Evolutionary conservation across 2,329 filamentous ascomycete genomes (phyloP).

Genomic region (Arachnopeziza araneosa): DNA sequence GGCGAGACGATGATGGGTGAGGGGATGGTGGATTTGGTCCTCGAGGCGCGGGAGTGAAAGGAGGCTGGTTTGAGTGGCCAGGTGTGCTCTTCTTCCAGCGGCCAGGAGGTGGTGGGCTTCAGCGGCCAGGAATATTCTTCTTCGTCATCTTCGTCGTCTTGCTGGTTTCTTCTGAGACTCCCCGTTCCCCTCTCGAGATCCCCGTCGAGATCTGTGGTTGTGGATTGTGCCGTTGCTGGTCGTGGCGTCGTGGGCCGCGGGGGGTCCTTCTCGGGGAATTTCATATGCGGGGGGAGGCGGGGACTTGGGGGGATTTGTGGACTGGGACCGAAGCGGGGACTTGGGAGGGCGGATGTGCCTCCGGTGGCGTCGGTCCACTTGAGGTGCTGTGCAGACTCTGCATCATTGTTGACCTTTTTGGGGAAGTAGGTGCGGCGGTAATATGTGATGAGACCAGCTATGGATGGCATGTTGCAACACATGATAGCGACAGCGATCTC

Average conservation of each 20-base stretch:
- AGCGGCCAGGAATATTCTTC: not conserved
- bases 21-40: not conserved
- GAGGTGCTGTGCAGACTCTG: not conserved
- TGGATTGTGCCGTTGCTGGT: not conserved
- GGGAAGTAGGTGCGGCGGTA: not conserved
- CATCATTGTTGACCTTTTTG: not conserved
- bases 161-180: not conserved
- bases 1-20: not conserved
- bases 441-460: constrained; percentile 2
- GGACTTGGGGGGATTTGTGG: not conserved
- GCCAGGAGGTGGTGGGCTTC: not conserved
- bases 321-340: not conserved
- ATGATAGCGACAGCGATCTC: constrained; percentile 22
- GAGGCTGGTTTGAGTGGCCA: not conserved
- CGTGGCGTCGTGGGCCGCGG: no score
- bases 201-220: not conserved
- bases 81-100: not conserved
- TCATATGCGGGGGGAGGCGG: not conserved
- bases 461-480: constrained; percentile 22
- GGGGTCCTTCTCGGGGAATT: not conserved
- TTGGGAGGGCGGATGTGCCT: not conserved
- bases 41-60: not conserved
- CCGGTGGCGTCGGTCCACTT: not conserved
- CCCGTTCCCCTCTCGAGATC: not conserved
- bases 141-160: not conserved